Conservation (phyloP, 176 grass and related monocot species). For the Oryza longistaminata region DNA sequence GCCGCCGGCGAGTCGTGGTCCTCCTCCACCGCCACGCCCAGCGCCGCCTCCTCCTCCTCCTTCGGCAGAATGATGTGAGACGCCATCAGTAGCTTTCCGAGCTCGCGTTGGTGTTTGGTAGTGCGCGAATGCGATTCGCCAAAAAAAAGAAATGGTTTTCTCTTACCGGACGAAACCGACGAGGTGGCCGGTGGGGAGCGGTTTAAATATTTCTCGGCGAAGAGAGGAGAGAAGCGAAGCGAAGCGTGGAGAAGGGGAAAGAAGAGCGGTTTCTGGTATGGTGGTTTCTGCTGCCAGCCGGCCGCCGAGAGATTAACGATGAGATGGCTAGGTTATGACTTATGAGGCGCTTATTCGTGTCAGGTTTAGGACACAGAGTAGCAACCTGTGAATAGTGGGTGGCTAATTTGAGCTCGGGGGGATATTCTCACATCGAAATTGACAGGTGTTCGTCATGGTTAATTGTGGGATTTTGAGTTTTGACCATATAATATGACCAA, state of each 20-base stretch:
- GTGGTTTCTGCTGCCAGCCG: neutral
- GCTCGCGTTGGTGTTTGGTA: neutral
- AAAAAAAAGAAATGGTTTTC: neutral
- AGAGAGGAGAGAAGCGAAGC: neutral
- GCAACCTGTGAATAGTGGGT: neutral
- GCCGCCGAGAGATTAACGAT: neutral
- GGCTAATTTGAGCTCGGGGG: neutral
- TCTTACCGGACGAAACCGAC: constrained; percentile 2
- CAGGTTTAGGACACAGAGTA: neutral
- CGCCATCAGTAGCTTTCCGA: constrained; percentile 41
- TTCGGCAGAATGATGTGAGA: constrained; percentile 57
- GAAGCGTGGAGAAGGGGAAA: constrained; percentile 56
- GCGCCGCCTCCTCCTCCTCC: constrained; percentile 40
- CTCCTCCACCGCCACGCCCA: constrained; percentile 34
- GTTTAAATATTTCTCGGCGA: constrained; percentile 42
- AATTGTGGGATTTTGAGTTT: neutral
- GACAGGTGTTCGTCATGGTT: neutral
- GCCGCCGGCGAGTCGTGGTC: constrained; percentile 49
- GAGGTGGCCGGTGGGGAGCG: neutral
- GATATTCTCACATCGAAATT: neutral
- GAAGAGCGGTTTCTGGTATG: constrained; percentile 16
- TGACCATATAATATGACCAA: neutral
- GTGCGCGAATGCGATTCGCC: neutral
- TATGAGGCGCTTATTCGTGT: neutral
- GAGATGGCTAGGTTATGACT: neutral